Conservation (phyloP, 257 asterid genomes). For the Pogostemon cablin region DNA sequence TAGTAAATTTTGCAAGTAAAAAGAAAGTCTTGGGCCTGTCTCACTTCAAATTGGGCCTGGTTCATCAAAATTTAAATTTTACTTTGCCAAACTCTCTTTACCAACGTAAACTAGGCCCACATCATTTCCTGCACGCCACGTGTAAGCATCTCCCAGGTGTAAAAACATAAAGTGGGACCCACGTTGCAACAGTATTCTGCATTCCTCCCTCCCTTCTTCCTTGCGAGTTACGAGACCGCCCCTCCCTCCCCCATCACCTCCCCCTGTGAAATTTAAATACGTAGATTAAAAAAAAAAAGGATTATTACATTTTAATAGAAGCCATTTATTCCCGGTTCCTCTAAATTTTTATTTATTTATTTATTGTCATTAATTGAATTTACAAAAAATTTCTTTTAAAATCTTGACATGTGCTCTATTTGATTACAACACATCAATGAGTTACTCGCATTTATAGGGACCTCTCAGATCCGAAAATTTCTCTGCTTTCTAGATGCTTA, state of each 20-base stretch:
- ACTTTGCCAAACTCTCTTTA: background rate
- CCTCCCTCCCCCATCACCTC: constrained; percentile 17
- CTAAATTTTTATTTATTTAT: background rate
- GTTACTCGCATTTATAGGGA: constrained; percentile 44
- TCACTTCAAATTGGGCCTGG: too few relatives aligned
- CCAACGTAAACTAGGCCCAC: constrained; percentile 13
- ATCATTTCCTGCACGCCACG: constrained; percentile 30
- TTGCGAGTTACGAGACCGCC: constrained; percentile 50
- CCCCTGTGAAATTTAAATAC: constrained; percentile 8
- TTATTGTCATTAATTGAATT: too few relatives aligned
- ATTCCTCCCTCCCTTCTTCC: constrained; percentile 28
- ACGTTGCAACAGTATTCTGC: constrained; percentile 19
- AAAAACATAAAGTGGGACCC: constrained; percentile 33
- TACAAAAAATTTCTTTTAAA: background rate
- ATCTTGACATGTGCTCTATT: constrained; percentile 11
- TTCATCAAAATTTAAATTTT: background rate
- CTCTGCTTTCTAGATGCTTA: constrained; percentile 32
- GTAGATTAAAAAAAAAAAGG: too few relatives aligned
- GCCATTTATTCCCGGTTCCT: background rate
- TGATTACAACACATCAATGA: constrained; percentile 13
- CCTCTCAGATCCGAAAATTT: constrained; percentile 53
- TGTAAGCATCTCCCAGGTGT: constrained; percentile 4
- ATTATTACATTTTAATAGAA: constrained; percentile 9
- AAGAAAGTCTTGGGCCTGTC: too few relatives aligned
- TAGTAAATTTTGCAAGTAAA: too few relatives aligned